phyloP scores from a whole-genome alignment of 2,329 filamentous ascomycete genomes.

The Plenodomus tracheiphilus region DNA sequence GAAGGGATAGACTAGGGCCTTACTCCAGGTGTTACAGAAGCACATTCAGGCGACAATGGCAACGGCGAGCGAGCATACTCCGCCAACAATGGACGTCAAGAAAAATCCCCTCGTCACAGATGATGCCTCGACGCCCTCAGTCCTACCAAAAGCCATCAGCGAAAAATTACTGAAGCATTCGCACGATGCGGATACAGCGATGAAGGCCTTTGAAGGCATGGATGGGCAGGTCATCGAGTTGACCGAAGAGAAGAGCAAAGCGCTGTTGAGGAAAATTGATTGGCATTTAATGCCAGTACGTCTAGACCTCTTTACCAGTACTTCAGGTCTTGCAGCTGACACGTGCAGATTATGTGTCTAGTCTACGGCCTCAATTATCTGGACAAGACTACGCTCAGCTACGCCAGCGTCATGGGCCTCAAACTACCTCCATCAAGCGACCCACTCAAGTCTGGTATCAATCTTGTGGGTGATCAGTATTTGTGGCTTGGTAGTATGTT shows the following conservation, averaged over 20 bases:
- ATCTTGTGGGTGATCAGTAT: conserved; percentile 55
- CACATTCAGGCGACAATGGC: conserved; percentile 2
- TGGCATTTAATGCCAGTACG: conserved; percentile 61
- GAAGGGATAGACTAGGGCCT: too few species aligned
- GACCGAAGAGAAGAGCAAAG: conserved; percentile 60
- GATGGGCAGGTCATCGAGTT: conserved; percentile 57
- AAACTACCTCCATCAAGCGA: conserved; percentile 35
- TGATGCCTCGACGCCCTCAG: conserved; percentile 8
- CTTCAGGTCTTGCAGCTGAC: neutral
- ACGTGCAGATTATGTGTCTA: conserved; percentile 55
- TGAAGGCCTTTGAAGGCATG: conserved; percentile 58
- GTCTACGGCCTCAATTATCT: conserved; percentile 64
- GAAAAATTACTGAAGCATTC: conserved; percentile 51
- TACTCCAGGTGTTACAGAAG: too few species aligned
- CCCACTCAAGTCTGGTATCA: conserved; percentile 46
- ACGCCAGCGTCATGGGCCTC: conserved; percentile 56
- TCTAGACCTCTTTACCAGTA: neutral
- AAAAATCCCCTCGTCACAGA: conserved; percentile 17
- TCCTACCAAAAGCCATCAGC: conserved; percentile 19
- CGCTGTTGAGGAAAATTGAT: conserved; percentile 65
- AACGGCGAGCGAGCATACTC: conserved; percentile 1
- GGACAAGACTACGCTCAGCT: conserved; percentile 62
- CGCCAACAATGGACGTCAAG: conserved; percentile 11
- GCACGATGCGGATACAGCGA: conserved; percentile 63
- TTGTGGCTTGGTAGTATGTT: conserved; percentile 57